A percentile compares a stretch with the other conserved stretches of the same genome.
These are phyloP conservation scores for Suillus variegatus DNA, from an alignment of 768 basidiomycete genomes.

Conservation along the genomic window DNA sequence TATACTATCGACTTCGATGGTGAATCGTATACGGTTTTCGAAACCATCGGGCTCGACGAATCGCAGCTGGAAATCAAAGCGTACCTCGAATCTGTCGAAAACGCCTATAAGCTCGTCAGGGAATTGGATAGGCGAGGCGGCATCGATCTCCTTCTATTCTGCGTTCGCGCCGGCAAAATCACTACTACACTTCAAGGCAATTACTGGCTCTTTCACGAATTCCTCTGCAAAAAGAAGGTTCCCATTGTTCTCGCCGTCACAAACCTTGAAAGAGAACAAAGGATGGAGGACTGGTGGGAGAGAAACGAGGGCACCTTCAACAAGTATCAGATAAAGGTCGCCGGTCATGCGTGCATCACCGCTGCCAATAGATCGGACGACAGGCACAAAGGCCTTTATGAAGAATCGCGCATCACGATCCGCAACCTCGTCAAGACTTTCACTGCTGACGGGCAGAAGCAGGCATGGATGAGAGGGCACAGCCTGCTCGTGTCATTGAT, in stretches of 20 bases:
- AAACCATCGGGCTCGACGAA: conserved; percentile 38
- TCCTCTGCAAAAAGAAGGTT: conserved; percentile 35
- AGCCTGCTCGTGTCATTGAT: conserved; percentile 24
- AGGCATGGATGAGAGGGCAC: not conserved
- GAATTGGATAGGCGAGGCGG: conserved; percentile 32
- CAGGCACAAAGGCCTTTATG: conserved; percentile 25
- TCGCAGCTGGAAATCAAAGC: conserved; percentile 29
- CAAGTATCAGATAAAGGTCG: conserved; percentile 27
- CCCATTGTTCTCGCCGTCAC: conserved; percentile 32
- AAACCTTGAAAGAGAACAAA: conserved; percentile 27
- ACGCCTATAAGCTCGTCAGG: conserved; percentile 34
- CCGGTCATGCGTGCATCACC: conserved; percentile 38
- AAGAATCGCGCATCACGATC: conserved; percentile 21
- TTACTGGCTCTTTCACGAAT: conserved; percentile 40
- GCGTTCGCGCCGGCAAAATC: conserved; percentile 41
- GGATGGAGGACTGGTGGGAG: conserved; percentile 22
- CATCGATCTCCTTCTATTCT: conserved; percentile 44
- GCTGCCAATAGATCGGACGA: conserved; percentile 21
- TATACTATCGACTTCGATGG: conserved; percentile 20
- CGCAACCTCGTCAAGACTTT: conserved; percentile 16
- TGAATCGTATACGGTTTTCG: conserved; percentile 29
- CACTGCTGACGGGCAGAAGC: not conserved
- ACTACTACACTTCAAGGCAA: conserved; percentile 38
- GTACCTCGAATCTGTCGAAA: conserved; percentile 28
- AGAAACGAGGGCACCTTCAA: conserved; percentile 19